These are phyloP conservation scores for Desmodesmus armatus DNA, from an alignment of 139 green algal genomes.

Conservation along the genomic window DNA sequence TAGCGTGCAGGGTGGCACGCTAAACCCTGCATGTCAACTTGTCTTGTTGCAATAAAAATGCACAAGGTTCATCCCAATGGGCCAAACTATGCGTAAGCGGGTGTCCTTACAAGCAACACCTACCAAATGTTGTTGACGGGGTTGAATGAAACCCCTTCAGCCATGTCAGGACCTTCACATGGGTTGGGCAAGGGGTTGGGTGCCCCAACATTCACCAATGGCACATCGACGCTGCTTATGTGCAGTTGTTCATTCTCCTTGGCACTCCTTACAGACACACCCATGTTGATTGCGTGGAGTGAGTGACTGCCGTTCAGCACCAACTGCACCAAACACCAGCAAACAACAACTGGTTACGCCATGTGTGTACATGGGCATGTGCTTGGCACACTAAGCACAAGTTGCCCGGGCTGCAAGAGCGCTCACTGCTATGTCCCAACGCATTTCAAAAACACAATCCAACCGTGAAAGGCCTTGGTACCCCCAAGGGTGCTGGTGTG, in stretches of 20 bases:
- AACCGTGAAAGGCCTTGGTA: background rate
- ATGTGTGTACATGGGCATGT: background rate
- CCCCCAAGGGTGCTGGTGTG: background rate
- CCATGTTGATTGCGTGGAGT: conserved; percentile 62
- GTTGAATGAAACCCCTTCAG: conserved; percentile 56
- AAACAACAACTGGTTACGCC: background rate
- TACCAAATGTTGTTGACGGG: conserved; percentile 70
- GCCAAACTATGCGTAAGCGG: background rate
- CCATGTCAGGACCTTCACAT: conserved; percentile 51
- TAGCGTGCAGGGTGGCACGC: background rate
- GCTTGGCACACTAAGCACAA: background rate
- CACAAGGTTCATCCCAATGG: background rate
- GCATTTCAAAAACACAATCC: background rate
- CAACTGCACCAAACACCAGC: conserved; percentile 13
- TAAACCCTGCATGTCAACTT: background rate
- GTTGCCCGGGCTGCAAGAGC: background rate
- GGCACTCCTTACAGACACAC: conserved; percentile 49
- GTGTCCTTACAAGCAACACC: background rate
- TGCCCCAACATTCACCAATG: conserved; percentile 56
- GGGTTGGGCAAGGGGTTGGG: conserved; percentile 56
- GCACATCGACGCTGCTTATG: conserved; percentile 54
- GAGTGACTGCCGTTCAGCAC: conserved; percentile 70
- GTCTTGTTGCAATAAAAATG: background rate
- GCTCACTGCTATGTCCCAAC: background rate
- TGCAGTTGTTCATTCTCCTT: conserved; percentile 23